phyloP scores from a whole-genome alignment of 164 flowering plant genomes.

The Nelumbo lutea region DNA sequence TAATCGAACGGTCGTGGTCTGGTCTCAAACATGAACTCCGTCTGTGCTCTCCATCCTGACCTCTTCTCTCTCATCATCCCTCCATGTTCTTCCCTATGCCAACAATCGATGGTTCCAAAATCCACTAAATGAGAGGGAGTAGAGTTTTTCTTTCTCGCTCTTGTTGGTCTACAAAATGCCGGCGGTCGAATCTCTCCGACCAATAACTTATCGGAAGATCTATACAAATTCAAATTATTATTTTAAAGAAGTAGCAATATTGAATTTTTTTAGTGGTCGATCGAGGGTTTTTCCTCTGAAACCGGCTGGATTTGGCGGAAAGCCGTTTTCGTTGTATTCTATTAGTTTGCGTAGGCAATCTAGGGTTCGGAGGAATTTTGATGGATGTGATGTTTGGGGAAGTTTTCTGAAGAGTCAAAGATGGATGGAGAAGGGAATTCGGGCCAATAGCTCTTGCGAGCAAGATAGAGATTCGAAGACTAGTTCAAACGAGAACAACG shows the following conservation, averaged over 20 bases:
- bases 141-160: not conserved
- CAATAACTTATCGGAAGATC: slow-evolving; percentile 17
- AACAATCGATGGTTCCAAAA: not conserved
- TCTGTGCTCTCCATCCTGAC: not conserved
- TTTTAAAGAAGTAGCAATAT: slow-evolving; percentile 10
- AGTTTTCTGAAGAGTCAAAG: slow-evolving; percentile 16
- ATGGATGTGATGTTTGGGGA: slow-evolving; percentile 27
- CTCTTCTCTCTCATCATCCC: not conserved
- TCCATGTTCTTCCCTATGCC: not conserved
- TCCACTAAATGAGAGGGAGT: not conserved
- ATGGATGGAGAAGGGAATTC: slow-evolving; percentile 20
- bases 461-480: slow-evolving; percentile 52
- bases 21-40: not conserved
- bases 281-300: slow-evolving; percentile 25
- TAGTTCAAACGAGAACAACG: slow-evolving; percentile 34
- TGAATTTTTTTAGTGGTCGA: slow-evolving; percentile 18
- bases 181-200: slow-evolving; percentile 30
- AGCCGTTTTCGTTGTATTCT: slow-evolving; percentile 18
- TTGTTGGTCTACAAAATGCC: slow-evolving; percentile 21
- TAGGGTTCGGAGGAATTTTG: slow-evolving; percentile 20
- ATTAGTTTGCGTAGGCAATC: slow-evolving; percentile 11
- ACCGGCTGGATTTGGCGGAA: slow-evolving; percentile 15
- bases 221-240: slow-evolving; percentile 11
- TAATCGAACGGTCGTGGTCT: not conserved
- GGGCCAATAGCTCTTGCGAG: slow-evolving; percentile 42